Evolutionary conservation across 2,329 filamentous ascomycete genomes (phyloP), one percentile per base, ranked within the genome.

Genomic region (Sarocladium strictum): DNA sequence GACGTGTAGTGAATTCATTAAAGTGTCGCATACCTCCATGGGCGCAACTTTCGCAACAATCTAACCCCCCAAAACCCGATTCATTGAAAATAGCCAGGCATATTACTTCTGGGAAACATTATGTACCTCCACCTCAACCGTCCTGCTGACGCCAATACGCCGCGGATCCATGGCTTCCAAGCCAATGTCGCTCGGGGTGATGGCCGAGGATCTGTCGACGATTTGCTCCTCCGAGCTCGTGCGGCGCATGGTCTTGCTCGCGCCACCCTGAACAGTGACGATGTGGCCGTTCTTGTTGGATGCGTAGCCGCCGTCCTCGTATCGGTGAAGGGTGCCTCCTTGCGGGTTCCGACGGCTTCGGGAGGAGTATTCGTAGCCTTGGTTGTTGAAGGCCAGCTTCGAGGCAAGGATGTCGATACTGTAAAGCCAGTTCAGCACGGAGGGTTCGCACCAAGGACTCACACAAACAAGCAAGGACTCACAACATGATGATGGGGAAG

Each of bases 401-500:
- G 64, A 65, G 7, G 64, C 64, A 21, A 67, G 59, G 4, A 67
- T 60, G 33, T 67, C 64, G 27, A 67, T 65, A 33, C 64, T 56
- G 37, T 45, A n/a, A 6, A n/a, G n/a, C n/a, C 11, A 33, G n/a
- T 19, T 33, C 15, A 38, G 35, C 35, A 38, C 45, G 32, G 12
- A 10, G 33, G 49, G 37, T 53, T 17, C n/a, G 2, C 7, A 7
- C 26, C 6, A 19, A 52, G n/a, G n/a, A 62, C 67, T 58, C 56
- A 70, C 67, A 65, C n/a, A n/a, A n/a, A 7, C 26, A 17, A 21
- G 21, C 6, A 19, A 52, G n/a, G n/a, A 62, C 67, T 58, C 56
- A 70, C 67, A 65, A 66, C 61, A 72, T 63, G 24, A 72, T 62
- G 1, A 69, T 60, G 0, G 70, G 70, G 41, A 72, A 72, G 1